phyloP scores from a whole-genome alignment of 2,329 filamentous ascomycete species.

The Penicillium sp. region DNA sequence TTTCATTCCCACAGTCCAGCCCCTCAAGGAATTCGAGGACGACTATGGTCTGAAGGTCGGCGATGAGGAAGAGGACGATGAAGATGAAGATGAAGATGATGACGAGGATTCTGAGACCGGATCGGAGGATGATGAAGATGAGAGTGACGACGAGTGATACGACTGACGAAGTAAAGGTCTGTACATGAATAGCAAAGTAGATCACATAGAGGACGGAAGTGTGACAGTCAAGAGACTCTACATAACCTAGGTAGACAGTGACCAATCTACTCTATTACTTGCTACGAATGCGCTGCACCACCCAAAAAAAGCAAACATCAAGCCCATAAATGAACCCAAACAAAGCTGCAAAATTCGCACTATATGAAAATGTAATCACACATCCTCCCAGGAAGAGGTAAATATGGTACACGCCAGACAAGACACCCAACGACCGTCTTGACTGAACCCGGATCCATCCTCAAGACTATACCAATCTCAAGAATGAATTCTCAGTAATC shows the following conservation, averaged over 20 bases:
- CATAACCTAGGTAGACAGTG: neutral
- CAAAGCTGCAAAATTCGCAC: conserved; percentile 8
- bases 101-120: conserved; percentile 45
- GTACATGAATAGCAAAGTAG: conserved; percentile 12
- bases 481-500: neutral
- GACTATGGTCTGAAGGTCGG: conserved; percentile 75
- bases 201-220: conserved; percentile 10
- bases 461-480: neutral
- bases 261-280: conserved; percentile 5
- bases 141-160: conserved; percentile 39
- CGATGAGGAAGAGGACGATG: conserved; percentile 57
- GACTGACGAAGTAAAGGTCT: conserved; percentile 7
- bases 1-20: conserved; percentile 71
- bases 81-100: conserved; percentile 58
- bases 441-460: conserved; percentile 2
- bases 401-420: conserved; percentile 24
- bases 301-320: neutral
- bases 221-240: conserved; percentile 5
- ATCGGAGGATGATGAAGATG: conserved; percentile 48
- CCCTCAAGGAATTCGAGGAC: conserved; percentile 77
- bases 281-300: neutral
- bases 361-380: conserved; percentile 15
- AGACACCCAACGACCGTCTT: conserved; percentile 11
- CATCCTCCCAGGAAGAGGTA: conserved; percentile 13
- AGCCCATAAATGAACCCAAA: neutral